These are phyloP conservation scores for Tetraselmis chui DNA, from an alignment of 139 green algal genomes.

Conservation along the genomic window DNA sequence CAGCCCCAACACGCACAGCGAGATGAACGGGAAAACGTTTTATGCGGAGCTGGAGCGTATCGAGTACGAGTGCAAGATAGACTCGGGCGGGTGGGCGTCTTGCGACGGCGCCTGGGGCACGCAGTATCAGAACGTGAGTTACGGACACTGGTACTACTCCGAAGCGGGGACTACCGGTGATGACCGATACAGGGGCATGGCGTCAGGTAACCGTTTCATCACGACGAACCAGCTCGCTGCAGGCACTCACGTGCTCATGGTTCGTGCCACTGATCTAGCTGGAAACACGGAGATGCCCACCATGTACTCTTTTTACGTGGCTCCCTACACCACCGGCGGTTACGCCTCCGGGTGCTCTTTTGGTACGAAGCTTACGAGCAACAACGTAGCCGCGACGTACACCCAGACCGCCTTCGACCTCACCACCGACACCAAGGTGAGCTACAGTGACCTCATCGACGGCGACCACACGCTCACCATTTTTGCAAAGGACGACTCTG, in stretches of 20 bases:
- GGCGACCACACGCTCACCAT: neutral
- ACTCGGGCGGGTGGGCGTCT: neutral
- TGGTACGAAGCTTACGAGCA: neutral
- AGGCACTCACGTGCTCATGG: neutral
- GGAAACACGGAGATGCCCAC: neutral
- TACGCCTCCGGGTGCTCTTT: neutral
- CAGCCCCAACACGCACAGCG: neutral
- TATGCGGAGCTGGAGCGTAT: neutral
- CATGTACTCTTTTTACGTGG: neutral
- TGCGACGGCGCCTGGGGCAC: neutral
- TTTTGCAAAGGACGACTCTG: neutral
- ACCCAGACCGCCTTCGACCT: neutral
- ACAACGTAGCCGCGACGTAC: neutral
- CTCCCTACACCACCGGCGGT: neutral
- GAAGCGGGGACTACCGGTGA: neutral
- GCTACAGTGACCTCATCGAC: neutral
- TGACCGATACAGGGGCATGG: neutral
- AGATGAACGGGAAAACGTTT: neutral
- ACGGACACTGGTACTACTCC: neutral
- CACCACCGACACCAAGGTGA: neutral
- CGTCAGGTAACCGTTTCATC: neutral
- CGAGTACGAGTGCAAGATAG: neutral
- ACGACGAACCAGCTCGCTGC: neutral
- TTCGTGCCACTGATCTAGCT: neutral
- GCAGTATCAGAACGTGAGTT: neutral